Evolutionary conservation across 1,139 yeast genomes (phyloP).

Genomic region (Pichia norvegensis): DNA sequence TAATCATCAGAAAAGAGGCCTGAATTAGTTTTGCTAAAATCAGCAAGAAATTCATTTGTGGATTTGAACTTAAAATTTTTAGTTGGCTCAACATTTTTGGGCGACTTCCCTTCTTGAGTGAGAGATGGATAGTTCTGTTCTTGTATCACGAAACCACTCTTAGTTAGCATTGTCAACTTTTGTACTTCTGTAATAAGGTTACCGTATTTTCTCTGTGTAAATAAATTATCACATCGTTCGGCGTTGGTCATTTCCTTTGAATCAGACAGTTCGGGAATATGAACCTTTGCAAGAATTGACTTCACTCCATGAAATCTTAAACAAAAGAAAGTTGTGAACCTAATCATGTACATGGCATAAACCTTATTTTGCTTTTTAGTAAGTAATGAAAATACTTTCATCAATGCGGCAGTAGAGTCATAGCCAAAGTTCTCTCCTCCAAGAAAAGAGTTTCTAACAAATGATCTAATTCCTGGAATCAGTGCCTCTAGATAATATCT

Average conservation of each 20-base stretch:
- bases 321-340: slow-evolving; percentile 9
- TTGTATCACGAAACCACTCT: slow-evolving; percentile 1
- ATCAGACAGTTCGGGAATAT: slow-evolving; percentile 7
- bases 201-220: slow-evolving; percentile 4
- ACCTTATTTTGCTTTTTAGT: slow-evolving; percentile 3
- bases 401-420: neutral
- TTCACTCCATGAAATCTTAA: slow-evolving; percentile 3
- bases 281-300: neutral
- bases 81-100: neutral
- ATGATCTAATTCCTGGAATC: slow-evolving; percentile 8
- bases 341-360: slow-evolving; percentile 10
- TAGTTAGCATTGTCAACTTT: slow-evolving; percentile 1
- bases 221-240: slow-evolving; percentile 7
- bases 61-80: slow-evolving; percentile 1
- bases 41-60: slow-evolving; percentile 4
- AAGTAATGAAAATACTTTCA: slow-evolving; percentile 2
- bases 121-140: slow-evolving; percentile 4
- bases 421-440: slow-evolving; percentile 12
- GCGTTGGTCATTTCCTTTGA: neutral
- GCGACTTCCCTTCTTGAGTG: neutral
- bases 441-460: slow-evolving; percentile 10
- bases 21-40: slow-evolving; percentile 8
- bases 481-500: slow-evolving; percentile 6
- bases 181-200: slow-evolving; percentile 3
- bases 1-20: slow-evolving; percentile 11